phyloP scores from a whole-genome alignment of 202 grass and related monocot genomes.

The Cymbopogon flexuosus region DNA sequence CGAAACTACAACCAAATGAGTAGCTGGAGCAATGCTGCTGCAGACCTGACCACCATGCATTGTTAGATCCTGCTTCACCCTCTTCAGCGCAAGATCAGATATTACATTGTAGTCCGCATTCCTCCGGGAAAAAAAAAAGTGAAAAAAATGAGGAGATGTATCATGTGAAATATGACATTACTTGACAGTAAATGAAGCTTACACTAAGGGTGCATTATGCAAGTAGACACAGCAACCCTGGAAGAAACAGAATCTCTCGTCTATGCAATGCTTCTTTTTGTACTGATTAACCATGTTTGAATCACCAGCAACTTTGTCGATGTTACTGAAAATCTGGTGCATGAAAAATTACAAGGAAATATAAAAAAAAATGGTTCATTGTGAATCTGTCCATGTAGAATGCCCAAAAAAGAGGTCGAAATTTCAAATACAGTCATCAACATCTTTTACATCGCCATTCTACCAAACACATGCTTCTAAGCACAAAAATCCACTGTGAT shows the following conservation, averaged over 20 bases:
- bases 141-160: constrained; percentile 30
- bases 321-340: constrained; percentile 75
- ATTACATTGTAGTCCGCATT: constrained; percentile 71
- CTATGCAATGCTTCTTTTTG: constrained; percentile 64
- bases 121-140: constrained; percentile 44
- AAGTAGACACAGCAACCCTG: constrained; percentile 66
- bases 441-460: background rate
- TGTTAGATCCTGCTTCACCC: constrained; percentile 68
- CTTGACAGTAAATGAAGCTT: constrained; percentile 41
- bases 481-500: background rate
- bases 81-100: constrained; percentile 75
- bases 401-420: background rate
- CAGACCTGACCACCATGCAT: constrained; percentile 86
- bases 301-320: constrained; percentile 39
- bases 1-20: constrained; percentile 81
- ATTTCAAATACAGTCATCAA: background rate
- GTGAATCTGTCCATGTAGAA: constrained; percentile 1
- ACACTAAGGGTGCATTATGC: constrained; percentile 54
- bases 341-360: constrained; percentile 23
- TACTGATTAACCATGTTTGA: constrained; percentile 50
- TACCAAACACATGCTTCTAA: background rate
- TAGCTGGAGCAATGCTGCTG: constrained; percentile 56
- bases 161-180: constrained; percentile 34
- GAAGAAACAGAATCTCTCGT: constrained; percentile 84
- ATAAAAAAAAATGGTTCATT: constrained; percentile 21